Evolutionary conservation across 306 rosid species (phyloP).

Genomic region (Hippophae gyantsensis): DNA sequence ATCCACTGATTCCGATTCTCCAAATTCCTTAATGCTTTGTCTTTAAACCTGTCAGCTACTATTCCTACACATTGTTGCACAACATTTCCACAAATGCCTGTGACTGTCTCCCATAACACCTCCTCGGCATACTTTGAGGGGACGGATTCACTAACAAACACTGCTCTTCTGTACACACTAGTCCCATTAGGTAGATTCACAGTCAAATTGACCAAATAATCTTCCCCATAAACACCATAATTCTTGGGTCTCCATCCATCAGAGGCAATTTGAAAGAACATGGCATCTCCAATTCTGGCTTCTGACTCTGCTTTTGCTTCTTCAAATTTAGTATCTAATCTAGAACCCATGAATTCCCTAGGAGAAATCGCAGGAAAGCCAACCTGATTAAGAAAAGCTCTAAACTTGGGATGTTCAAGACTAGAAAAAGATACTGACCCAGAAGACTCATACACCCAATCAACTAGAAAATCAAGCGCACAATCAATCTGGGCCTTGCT

Average conservation of each 20-base stretch:
- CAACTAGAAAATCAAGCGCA: constrained; percentile 63
- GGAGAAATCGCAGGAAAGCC: constrained; percentile 58
- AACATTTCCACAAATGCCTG: constrained; percentile 65
- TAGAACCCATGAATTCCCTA: constrained; percentile 40
- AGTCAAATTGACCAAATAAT: constrained; percentile 52
- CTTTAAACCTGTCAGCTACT: constrained; percentile 75
- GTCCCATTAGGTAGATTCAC: constrained; percentile 94
- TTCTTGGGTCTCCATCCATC: constrained; percentile 68
- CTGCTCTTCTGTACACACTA: constrained; percentile 65
- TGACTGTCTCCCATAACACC: constrained; percentile 76
- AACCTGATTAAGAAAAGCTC: constrained; percentile 69
- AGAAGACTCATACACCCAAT: constrained; percentile 80
- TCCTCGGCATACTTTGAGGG: constrained; percentile 81
- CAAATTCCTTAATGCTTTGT: constrained; percentile 65
- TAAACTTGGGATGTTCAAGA: constrained; percentile 74
- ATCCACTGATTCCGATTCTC: constrained; percentile 88
- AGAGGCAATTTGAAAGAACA: constrained; percentile 79
- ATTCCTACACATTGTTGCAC: constrained; percentile 84
- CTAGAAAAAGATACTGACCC: constrained; percentile 75
- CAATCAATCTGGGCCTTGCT: constrained; percentile 52
- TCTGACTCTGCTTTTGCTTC: constrained; percentile 75
- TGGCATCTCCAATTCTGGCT: constrained; percentile 66
- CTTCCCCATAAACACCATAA: constrained; percentile 30
- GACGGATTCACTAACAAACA: constrained; percentile 56
- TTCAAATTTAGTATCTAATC: constrained; percentile 55